Evolutionary conservation across 352 stramenopile genomes (phyloP).

Genomic region (Pelagophyceae sp.): DNA sequence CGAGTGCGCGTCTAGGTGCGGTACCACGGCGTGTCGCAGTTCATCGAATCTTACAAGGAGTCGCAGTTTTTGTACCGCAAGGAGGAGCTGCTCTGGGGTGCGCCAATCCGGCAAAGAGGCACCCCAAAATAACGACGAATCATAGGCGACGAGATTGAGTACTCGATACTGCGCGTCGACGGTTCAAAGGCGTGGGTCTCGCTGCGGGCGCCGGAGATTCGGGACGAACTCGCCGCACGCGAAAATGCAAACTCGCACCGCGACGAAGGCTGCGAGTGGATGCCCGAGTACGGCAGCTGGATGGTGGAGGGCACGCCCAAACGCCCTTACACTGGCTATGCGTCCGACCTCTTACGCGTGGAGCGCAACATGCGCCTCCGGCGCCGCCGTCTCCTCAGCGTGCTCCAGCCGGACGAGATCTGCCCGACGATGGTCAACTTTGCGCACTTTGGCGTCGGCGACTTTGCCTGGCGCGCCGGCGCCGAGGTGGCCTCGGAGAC

Average conservation of each 20-base stretch:
- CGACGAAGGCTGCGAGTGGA: conserved; percentile 74
- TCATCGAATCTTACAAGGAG: neutral
- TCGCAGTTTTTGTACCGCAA: neutral
- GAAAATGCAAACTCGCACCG: neutral
- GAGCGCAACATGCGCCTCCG: conserved; percentile 95
- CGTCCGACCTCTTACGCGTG: conserved; percentile 84
- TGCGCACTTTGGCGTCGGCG: conserved; percentile 51
- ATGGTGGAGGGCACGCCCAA: conserved; percentile 98
- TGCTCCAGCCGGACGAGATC: conserved; percentile 86
- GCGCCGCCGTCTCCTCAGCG: conserved; percentile 80
- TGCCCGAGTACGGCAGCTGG: conserved; percentile 97
- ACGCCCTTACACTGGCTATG: conserved; percentile 82
- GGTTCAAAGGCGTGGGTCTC: neutral
- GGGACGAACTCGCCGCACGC: neutral
- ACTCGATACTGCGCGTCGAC: neutral
- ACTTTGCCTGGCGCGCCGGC: neutral
- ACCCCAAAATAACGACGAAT: too few species aligned
- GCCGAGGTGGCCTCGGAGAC: neutral
- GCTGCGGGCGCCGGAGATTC: conserved; percentile 11
- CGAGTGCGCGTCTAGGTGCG: conserved; percentile 15
- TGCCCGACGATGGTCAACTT: conserved; percentile 90
- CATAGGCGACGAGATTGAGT: conserved; percentile 18
- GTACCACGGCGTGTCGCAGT: conserved; percentile 5
- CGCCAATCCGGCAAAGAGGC: too few species aligned
- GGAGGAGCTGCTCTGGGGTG: conserved; percentile 14